phyloP scores from a whole-genome alignment of 768 basidiomycete species.

The Amanita pallidorosea region DNA sequence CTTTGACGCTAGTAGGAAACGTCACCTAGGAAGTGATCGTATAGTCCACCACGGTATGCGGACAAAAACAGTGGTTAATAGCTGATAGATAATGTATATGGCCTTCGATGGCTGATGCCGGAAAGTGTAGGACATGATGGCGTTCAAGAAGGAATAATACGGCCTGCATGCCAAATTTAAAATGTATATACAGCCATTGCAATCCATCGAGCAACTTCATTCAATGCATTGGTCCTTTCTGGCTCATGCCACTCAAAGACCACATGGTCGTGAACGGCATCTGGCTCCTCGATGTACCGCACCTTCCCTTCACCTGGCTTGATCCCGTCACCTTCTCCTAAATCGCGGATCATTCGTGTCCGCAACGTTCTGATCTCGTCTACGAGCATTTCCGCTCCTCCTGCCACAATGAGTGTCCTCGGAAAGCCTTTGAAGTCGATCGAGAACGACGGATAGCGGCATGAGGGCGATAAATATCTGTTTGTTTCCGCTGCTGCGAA shows the following conservation, averaged over 20 bases:
- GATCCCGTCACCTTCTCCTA: constrained; percentile 21
- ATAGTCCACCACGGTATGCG: constrained; percentile 40
- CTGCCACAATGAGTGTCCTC: constrained; percentile 34
- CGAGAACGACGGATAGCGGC: constrained; percentile 15
- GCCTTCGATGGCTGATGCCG: constrained; percentile 38
- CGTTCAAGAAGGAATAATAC: no score
- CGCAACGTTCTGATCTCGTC: constrained; percentile 22
- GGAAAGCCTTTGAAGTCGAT: constrained; percentile 37
- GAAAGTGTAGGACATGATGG: constrained; percentile 19
- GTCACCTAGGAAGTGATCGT: constrained; percentile 22
- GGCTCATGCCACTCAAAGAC: constrained; percentile 30
- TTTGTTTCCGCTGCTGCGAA: constrained; percentile 24
- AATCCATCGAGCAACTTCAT: neutral
- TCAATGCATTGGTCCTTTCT: constrained; percentile 13
- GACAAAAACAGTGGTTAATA: constrained; percentile 27
- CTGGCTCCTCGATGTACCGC: constrained; percentile 3
- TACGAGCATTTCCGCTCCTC: constrained; percentile 33
- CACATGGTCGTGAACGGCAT: constrained; percentile 11
- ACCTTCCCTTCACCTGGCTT: constrained; percentile 13
- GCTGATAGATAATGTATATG: constrained; percentile 33
- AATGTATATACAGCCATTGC: neutral
- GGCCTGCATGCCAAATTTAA: no score
- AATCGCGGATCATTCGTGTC: constrained; percentile 29
- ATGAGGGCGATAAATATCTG: constrained; percentile 40
- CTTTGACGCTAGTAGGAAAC: neutral